Evolutionary conservation across 1,284 basidiomycete species (phyloP), one percentile per base, ranked within the genome.

Genomic region (Veloboletus limbatus): DNA sequence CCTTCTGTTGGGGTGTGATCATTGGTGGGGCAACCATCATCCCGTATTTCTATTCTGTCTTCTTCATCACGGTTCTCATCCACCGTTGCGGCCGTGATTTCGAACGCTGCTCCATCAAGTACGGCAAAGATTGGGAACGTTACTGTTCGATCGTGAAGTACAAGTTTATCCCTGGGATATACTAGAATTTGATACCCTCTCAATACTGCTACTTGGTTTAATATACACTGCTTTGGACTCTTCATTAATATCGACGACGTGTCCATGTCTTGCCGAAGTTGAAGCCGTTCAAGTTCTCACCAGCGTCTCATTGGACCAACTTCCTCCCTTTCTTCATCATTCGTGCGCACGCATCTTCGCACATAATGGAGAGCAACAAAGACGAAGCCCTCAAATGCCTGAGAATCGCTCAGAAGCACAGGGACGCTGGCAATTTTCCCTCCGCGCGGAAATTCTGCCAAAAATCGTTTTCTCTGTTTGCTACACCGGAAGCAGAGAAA

Each of bases 11-110:
- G 96, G 95, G 92, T 46, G 79, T 88, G 36, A 78, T 88, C 59
- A 85, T 92, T 40, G 94, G 96, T 28, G 75, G 82, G 18, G 79
- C 85, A 40, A 89, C 89, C 6, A 76, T 85, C 39, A 97, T 99
- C 63, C 94, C 94, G 0, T 95, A 97, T 73, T 98, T 92, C 72
- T 96, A 97, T 71, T 91, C 91, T 6, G 75, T 92, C 43, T 96
- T 96, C 79, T 96, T 96, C 77, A 83, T 94, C 60, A 80, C 80
- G 20, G 92, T 96, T 22, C 81, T 97, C 45, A 75, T 90, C 22
- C 94, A 97, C 63, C 82, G 94, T 36, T 90, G 87, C 59, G 80
- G 85, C 6, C 82, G 94, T 46, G 94, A 97, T 75, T 95, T 97
- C 67, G 93, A 94, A 66, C 78, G 92, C 50, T 98, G 95, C 69